Percentiles rank a stretch among this genome's conserved stretches.
These are phyloP conservation scores for Saraca asoca DNA, from an alignment of 331 rosid genomes.

Conservation along the genomic window DNA sequence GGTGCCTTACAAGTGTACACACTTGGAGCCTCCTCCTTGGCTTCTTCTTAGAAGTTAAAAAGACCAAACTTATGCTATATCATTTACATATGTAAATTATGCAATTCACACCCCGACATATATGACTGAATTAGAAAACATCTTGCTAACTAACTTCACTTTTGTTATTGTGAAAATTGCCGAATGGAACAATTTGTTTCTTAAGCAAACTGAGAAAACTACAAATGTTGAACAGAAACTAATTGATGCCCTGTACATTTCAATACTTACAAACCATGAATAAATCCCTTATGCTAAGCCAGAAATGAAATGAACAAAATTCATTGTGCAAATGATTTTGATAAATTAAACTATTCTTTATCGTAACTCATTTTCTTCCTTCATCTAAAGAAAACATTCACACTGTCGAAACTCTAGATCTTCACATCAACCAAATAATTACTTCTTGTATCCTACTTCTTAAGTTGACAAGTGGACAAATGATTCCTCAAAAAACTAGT, in stretches of 20 bases:
- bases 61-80: neutral
- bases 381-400: slow-evolving; percentile 32
- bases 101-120: neutral
- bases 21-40: slow-evolving; percentile 25
- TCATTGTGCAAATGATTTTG: slow-evolving; percentile 34
- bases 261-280: slow-evolving; percentile 38
- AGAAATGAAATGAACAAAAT: neutral
- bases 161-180: neutral
- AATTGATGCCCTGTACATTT: slow-evolving; percentile 35
- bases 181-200: slow-evolving; percentile 20
- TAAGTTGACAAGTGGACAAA: slow-evolving; percentile 27
- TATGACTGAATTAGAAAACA: neutral
- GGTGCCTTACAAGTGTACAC: slow-evolving; percentile 2
- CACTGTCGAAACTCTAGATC: slow-evolving; percentile 22
- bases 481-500: slow-evolving; percentile 22
- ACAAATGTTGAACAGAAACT: slow-evolving; percentile 19
- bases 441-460: neutral
- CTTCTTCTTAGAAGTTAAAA: slow-evolving; percentile 29
- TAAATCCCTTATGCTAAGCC: slow-evolving; percentile 19
- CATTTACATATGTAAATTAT: neutral
- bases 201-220: slow-evolving; percentile 17
- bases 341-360: slow-evolving; percentile 27
- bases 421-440: slow-evolving; percentile 23
- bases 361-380: slow-evolving; percentile 13
- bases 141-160: neutral